Percentiles rank a stretch among this genome's conserved stretches.
Conservation (phyloP, 1,139 yeast species). For the Spencermartinsiella ligniputridi region DNA sequence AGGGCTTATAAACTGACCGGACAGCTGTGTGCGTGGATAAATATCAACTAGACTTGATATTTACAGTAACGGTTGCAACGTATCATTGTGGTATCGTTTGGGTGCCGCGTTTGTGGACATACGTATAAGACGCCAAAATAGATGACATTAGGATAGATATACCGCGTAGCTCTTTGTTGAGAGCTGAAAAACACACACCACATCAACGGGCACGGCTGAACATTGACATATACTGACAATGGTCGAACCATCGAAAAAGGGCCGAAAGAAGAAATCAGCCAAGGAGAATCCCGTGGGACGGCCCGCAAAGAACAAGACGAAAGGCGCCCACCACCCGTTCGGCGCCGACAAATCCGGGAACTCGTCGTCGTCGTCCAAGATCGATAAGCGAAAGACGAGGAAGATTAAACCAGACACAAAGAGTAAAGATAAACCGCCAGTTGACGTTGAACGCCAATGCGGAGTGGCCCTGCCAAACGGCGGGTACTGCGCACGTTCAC, state of each 20-base stretch:
- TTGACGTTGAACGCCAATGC: constrained; percentile 93
- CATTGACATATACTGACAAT: too few relatives aligned
- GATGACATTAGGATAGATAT: too few relatives aligned
- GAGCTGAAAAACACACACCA: too few relatives aligned
- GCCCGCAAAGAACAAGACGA: neutral
- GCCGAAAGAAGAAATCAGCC: constrained; percentile 8
- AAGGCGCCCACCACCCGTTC: neutral
- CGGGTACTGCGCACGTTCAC: constrained; percentile 87
- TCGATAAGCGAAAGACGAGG: constrained; percentile 19
- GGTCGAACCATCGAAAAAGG: neutral
- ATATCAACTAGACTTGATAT: too few relatives aligned
- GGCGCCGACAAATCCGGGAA: neutral
- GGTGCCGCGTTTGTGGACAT: too few relatives aligned
- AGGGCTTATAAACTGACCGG: too few relatives aligned
- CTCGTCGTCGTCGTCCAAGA: constrained; percentile 36
- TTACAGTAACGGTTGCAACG: too few relatives aligned
- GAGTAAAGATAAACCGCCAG: constrained; percentile 84
- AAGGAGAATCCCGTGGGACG: neutral
- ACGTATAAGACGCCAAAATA: too few relatives aligned
- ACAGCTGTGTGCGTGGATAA: too few relatives aligned
- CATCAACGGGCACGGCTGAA: too few relatives aligned
- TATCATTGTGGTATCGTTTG: too few relatives aligned
- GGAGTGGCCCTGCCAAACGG: constrained; percentile 94
- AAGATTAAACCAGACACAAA: constrained; percentile 47
- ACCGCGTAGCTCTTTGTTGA: too few relatives aligned